Evolutionary conservation across 768 basidiomycete species (phyloP).

Genomic region (Epithele typhae): DNA sequence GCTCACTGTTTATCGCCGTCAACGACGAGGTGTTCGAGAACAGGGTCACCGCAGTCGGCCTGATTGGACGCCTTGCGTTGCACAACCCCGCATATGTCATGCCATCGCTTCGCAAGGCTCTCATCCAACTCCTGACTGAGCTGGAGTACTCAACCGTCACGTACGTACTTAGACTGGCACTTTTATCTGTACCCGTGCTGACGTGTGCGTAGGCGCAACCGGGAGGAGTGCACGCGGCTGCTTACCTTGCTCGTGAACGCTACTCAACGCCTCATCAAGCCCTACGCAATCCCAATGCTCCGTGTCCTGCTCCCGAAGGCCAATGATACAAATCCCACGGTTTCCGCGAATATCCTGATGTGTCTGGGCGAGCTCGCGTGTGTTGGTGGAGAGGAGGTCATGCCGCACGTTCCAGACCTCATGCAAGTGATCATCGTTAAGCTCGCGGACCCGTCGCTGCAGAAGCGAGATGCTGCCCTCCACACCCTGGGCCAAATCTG

Average conservation of each 20-base stretch:
- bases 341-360: conserved; percentile 89
- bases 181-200: background rate
- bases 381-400: conserved; percentile 90
- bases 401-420: conserved; percentile 77
- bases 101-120: conserved; percentile 90
- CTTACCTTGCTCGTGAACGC: conserved; percentile 87
- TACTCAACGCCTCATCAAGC: conserved; percentile 90
- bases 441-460: conserved; percentile 82
- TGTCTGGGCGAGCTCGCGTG: conserved; percentile 92
- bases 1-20: conserved; percentile 92
- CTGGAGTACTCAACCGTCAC: conserved; percentile 90
- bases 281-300: conserved; percentile 94
- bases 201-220: conserved; percentile 54
- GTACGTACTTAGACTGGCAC: conserved; percentile 42
- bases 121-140: conserved; percentile 95
- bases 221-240: conserved; percentile 90
- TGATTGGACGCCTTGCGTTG: conserved; percentile 90
- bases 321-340: conserved; percentile 76
- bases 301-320: conserved; percentile 88
- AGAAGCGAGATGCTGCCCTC: conserved; percentile 91
- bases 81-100: conserved; percentile 99
- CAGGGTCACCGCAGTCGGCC: conserved; percentile 80
- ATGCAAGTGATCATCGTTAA: conserved; percentile 88
- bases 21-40: conserved; percentile 97
- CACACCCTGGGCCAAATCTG: conserved; percentile 94